These are phyloP conservation scores for Leptomonas pyrrhocoris DNA, from an alignment of 208 protist genomes.

Conservation along the genomic window DNA sequence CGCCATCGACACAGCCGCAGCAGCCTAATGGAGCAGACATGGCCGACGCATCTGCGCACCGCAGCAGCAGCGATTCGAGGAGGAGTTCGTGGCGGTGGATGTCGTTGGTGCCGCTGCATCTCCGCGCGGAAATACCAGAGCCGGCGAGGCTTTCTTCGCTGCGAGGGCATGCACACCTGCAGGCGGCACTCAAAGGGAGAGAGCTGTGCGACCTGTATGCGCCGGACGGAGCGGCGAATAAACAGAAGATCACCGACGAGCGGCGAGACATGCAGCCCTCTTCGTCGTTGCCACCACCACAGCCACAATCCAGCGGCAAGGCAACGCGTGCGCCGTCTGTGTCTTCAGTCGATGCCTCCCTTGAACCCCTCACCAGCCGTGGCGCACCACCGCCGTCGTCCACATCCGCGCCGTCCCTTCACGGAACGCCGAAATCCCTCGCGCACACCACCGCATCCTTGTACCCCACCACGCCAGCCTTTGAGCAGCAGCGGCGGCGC, in stretches of 20 bases:
- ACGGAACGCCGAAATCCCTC: not conserved
- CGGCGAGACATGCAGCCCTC: not conserved
- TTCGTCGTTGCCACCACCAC: too few species aligned
- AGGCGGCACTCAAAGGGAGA: constrained; percentile 12
- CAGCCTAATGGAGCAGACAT: not conserved
- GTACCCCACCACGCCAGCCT: not conserved
- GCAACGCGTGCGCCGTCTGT: not conserved
- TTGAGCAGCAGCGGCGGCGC: constrained; percentile 1
- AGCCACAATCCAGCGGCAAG: not conserved
- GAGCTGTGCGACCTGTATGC: constrained; percentile 21
- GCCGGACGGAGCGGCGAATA: not conserved
- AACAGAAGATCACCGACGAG: not conserved
- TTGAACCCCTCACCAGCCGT: not conserved
- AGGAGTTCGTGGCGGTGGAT: constrained; percentile 3
- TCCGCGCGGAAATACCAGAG: constrained; percentile 22
- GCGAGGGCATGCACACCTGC: constrained; percentile 17
- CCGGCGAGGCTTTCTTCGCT: constrained; percentile 21
- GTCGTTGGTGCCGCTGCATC: constrained; percentile 21
- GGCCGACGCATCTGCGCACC: not conserved
- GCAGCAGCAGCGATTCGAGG: not conserved
- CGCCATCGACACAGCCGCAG: constrained; percentile 15
- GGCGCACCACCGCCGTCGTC: not conserved
- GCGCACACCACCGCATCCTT: not conserved
- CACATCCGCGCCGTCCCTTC: not conserved
- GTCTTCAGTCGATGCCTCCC: not conserved